A percentile compares a stretch with the other conserved stretches of the same genome.
Conservation (phyloP, 2,329 filamentous ascomycete genomes). For the Diplodia sapinea region DNA sequence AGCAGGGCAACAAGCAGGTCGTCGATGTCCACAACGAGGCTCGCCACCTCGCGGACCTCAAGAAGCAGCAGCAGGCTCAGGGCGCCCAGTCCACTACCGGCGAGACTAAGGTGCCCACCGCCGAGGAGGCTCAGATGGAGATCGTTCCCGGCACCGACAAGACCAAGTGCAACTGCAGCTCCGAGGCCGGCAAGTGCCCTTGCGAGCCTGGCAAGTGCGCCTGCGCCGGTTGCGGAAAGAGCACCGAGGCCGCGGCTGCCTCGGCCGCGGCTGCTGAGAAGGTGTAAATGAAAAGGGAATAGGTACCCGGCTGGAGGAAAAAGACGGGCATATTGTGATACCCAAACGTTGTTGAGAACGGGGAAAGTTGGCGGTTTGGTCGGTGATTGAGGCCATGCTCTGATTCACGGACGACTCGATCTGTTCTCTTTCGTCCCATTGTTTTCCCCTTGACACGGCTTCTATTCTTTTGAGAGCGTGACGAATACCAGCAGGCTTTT, state of each 20-base stretch:
- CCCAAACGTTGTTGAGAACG: conserved; percentile 2
- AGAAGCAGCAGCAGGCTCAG: conserved; percentile 57
- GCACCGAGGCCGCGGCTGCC: conserved; percentile 39
- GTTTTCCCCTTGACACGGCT: not conserved
- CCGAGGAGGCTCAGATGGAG: conserved; percentile 50
- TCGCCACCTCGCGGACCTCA: conserved; percentile 82
- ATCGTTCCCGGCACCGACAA: conserved; percentile 49
- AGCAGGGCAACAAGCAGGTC: conserved; percentile 83
- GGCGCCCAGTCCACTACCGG: conserved; percentile 49
- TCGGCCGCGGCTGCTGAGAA: conserved; percentile 17
- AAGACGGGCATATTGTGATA: conserved; percentile 11
- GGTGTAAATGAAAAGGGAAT: not conserved
- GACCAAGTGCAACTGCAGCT: conserved; percentile 58
- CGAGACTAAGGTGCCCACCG: not conserved
- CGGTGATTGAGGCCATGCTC: not conserved
- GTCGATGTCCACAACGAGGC: conserved; percentile 94
- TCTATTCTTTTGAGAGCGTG: conserved; percentile 9
- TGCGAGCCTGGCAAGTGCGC: conserved; percentile 52
- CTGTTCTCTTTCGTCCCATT: not conserved
- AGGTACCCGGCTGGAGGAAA: not conserved
- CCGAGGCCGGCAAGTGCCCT: conserved; percentile 54
- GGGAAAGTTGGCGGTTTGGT: not conserved
- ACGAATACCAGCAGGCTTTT: conserved; percentile 15
- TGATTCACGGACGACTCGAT: not conserved
- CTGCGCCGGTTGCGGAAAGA: conserved; percentile 56